Percentiles rank a stretch among this genome's conserved stretches.
phyloP scores from a whole-genome alignment of 2,329 filamentous ascomycete species.

The Ophiostoma himal-ulmi region DNA sequence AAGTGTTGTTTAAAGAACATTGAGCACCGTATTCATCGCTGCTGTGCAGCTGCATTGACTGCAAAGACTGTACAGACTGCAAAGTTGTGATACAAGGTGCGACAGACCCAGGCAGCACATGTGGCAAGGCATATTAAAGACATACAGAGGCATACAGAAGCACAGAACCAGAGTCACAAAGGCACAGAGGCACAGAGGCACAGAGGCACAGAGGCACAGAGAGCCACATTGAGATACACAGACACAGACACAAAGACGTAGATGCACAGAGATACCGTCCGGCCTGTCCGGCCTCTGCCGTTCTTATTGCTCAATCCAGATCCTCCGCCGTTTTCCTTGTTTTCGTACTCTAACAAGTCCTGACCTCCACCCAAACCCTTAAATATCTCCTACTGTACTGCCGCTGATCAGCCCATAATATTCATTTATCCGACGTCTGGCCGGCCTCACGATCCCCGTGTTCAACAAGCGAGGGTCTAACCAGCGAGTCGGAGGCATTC shows the following conservation, averaged over 20 bases:
- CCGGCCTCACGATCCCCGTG: neutral
- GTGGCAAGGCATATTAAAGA: neutral
- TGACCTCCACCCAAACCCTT: neutral
- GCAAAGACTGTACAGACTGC: neutral
- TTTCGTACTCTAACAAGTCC: neutral
- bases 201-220: neutral
- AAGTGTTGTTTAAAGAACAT: too few relatives aligned
- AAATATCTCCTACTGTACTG: neutral
- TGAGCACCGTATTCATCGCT: too few relatives aligned
- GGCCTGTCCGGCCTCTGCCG: neutral
- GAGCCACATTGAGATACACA: neutral
- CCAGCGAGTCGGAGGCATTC: slow-evolving; percentile 22
- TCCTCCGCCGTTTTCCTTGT: neutral
- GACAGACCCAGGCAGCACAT: slow-evolving; percentile 3
- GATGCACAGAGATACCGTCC: neutral
- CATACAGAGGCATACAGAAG: neutral
- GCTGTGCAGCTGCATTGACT: too few relatives aligned
- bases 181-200: neutral
- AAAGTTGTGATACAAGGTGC: neutral
- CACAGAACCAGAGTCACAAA: neutral
- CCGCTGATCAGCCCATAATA: neutral
- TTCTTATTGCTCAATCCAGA: neutral
- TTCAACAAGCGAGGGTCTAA: neutral
- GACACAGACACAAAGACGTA: neutral
- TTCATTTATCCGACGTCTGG: neutral